Evolutionary conservation across 106 monocot species (phyloP).

Genomic region (Allium cepa): DNA sequence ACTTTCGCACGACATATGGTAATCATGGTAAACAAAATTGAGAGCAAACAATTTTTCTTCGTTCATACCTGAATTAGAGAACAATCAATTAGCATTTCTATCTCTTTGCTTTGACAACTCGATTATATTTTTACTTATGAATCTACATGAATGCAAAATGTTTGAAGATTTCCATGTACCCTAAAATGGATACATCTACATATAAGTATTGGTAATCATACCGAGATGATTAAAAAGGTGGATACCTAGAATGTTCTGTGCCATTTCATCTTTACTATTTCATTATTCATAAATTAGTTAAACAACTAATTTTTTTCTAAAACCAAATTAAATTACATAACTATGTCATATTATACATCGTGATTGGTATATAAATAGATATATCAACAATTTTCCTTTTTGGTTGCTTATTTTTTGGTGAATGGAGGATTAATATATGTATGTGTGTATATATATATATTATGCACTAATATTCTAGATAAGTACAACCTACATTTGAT

Average conservation of each 20-base stretch:
- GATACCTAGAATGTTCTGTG: background rate
- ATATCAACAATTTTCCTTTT: no score
- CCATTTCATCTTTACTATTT: no score
- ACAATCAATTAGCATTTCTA: conserved; percentile 4
- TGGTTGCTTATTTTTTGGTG: no score
- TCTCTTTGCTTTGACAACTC: conserved; percentile 9
- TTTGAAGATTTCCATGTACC: background rate
- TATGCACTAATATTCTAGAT: no score
- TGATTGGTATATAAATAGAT: no score
- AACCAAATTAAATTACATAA: no score
- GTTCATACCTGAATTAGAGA: conserved; percentile 1
- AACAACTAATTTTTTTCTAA: no score
- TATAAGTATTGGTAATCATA: background rate
- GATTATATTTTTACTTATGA: conserved; percentile 2
- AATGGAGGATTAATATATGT: no score
- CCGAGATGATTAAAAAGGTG: background rate
- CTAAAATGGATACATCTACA: background rate
- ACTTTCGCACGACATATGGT: background rate
- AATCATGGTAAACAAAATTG: background rate
- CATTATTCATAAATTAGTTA: no score
- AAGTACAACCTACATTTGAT: no score
- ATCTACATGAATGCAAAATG: conserved; percentile 2
- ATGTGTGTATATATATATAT: no score
- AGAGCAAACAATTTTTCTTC: background rate
- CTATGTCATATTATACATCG: no score